A percentile compares a stretch with the other conserved stretches of the same genome.
Conservation (phyloP, 2,329 filamentous ascomycete genomes). For the Neobulgaria alba region DNA sequence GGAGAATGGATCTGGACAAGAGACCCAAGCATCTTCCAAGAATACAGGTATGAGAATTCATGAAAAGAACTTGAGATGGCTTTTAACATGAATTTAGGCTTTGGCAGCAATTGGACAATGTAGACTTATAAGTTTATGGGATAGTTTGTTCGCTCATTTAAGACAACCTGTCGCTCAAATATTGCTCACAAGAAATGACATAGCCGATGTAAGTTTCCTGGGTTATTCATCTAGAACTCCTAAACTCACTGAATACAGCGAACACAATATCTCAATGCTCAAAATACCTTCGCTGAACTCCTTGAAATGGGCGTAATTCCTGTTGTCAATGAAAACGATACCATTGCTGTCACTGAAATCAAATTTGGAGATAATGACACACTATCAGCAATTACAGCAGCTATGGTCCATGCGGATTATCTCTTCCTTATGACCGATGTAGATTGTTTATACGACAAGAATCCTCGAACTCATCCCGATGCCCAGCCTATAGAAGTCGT, state of each 20-base stretch:
- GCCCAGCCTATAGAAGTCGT: slow-evolving; percentile 88
- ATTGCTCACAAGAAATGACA: slow-evolving; percentile 88
- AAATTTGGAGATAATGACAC: slow-evolving; percentile 99
- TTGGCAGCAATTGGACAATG: slow-evolving; percentile 95
- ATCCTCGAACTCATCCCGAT: slow-evolving; percentile 76
- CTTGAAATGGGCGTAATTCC: slow-evolving; percentile 93
- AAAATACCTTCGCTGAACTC: slow-evolving; percentile 87
- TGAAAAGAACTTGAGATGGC: not conserved
- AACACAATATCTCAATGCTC: slow-evolving; percentile 90
- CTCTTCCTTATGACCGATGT: slow-evolving; percentile 99
- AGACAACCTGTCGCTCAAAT: slow-evolving; percentile 91
- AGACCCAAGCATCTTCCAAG: slow-evolving; percentile 85
- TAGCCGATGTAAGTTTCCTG: slow-evolving; percentile 64
- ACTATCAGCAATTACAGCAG: slow-evolving; percentile 88
- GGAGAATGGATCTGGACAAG: slow-evolving; percentile 80
- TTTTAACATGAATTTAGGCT: slow-evolving; percentile 42
- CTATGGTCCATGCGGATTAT: slow-evolving; percentile 94
- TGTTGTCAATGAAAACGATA: slow-evolving; percentile 99
- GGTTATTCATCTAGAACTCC: not conserved
- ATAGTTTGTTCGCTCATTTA: slow-evolving; percentile 80
- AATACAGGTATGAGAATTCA: slow-evolving; percentile 54
- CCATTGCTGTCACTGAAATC: slow-evolving; percentile 91
- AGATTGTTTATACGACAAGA: slow-evolving; percentile 94
- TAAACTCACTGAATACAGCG: slow-evolving; percentile 39
- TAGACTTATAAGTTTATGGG: slow-evolving; percentile 90